These are phyloP conservation scores for Colletotrichum eleusines DNA, from an alignment of 2,329 filamentous ascomycete genomes.

Conservation along the genomic window DNA sequence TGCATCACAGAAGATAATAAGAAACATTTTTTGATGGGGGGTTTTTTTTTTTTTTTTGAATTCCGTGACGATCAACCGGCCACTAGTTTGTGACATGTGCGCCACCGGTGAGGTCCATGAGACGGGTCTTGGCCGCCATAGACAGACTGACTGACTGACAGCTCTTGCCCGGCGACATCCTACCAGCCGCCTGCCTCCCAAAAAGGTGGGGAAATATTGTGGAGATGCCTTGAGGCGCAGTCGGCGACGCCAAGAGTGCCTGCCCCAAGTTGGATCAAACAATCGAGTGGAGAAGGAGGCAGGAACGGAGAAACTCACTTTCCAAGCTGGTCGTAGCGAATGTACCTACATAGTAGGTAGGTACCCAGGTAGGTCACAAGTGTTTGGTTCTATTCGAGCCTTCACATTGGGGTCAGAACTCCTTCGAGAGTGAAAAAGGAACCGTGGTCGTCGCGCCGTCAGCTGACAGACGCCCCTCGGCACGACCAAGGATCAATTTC, in stretches of 20 bases:
- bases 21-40: too few relatives aligned
- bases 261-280: constrained; percentile 24
- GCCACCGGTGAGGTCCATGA: not conserved
- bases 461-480: not conserved
- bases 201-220: not conserved
- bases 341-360: too few relatives aligned
- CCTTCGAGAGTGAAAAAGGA: not conserved
- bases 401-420: too few relatives aligned
- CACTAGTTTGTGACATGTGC: not conserved
- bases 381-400: not conserved
- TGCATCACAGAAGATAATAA: not conserved
- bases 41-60: too few relatives aligned
- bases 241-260: constrained; percentile 27
- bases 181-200: not conserved
- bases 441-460: not conserved
- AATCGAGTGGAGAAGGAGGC: not conserved
- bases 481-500: constrained; percentile 20
- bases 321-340: not conserved
- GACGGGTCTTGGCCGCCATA: not conserved
- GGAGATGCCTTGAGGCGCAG: constrained; percentile 29
- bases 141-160: not conserved
- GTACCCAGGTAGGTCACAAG: too few relatives aligned
- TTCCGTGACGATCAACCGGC: not conserved
- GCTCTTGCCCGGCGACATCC: not conserved
- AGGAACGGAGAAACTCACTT: not conserved